Base-by-base conservation (phyloP, 2,329 filamentous ascomycete species). In the Neonectria hederae region DNA sequence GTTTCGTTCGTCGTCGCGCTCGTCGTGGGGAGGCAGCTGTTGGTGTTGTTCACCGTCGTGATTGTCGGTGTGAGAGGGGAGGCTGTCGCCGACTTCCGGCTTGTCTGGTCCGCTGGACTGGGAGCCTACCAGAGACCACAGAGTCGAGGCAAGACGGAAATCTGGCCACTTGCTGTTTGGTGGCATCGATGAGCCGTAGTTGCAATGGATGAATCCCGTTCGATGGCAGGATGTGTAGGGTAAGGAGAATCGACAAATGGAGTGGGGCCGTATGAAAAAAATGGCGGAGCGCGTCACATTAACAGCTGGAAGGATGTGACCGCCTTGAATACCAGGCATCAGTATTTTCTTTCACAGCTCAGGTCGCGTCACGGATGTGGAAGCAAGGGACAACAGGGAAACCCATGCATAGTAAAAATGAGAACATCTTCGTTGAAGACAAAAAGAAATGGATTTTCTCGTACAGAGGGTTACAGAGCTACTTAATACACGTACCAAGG, bases 91-190 rank as follows among this genome's bases (percentile, higher is more conserved):
- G 42, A 67, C 54, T 17, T 63, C 59, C 58, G 67, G 66, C 55
- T 69, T 69, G n/a, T 75, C 69, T 65, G 68, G 56, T 53, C 62
- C 71, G 62, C 69, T 66, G 60, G 74, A 68, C 57, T 74, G 73
- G 22, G 75, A 70, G 62, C 75, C 74, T 46, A 75, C 68, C 9
- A 76, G 68, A 45, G 71, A 73, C 66, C 70, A 72, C 30, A 76
- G 65, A 24, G 69, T 74, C 52, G 76, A 78, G 56, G 76, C 75
- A 65, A 78, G 66, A 61, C 72, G 71, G 54, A 77, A 73, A 64
- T 78, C 69, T 63, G 73, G 71, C 77, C 77, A 79, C 76, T 73
- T 75, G 69, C 65, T 74, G 59, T 65, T 73, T 48, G 72, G 69
- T 64, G 75, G 65, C 74, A 76, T 77, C 65, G 69, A 70, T 69